Base-by-base conservation (phyloP, 2,329 filamentous ascomycete genomes). In the Penicillium sp. region DNA sequence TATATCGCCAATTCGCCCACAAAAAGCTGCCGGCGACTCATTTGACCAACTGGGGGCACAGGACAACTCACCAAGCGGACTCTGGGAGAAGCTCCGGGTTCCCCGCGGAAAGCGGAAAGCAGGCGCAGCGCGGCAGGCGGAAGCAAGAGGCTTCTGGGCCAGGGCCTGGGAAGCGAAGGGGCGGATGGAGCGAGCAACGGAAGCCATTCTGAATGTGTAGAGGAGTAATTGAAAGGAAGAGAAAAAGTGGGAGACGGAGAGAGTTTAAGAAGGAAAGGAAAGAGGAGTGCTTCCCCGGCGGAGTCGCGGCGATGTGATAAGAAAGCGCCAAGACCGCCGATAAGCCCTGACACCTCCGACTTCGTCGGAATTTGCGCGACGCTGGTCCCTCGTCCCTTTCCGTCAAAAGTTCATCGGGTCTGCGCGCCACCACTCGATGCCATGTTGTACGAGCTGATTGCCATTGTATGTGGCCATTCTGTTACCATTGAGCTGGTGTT, bases 361-460 rank as follows among this genome's bases (percentile, higher is more conserved):
- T 61, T 68, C 60, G 55, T 64, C 58, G 66, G 66, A 64, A 66
- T 67, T 68, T 68, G 61, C 65, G 59, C 64, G 62, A 59, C 52
- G 49, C 50, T 51, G 55, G 58, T 60, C 61, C 56, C 50, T 65
- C 58, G 60, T 54, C 61, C 60, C 60, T 50, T 51, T 51, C 57
- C 59, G 56, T 55, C 59, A 60, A 50, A 55, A 55, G 54, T 22
- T 44, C 37, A 59, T 66, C 62, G 65, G 60, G 55, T 59, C 58
- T 62, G 55, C 60, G 53, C 60, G 56, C 62, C 66, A 64, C 59
- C 60, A 54, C 40, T 66, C 63, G 61, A 64, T 63, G 69, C 76
- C 66, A 97, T 99, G 95, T 82, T 99, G 80, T 99, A 99, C 83
- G 95, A 99, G 82, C 83, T 98, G 73, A 95, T 99, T 78, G 95